Conservation (phyloP, 2,329 filamentous ascomycete species). For the Cryphonectria naterciae region DNA sequence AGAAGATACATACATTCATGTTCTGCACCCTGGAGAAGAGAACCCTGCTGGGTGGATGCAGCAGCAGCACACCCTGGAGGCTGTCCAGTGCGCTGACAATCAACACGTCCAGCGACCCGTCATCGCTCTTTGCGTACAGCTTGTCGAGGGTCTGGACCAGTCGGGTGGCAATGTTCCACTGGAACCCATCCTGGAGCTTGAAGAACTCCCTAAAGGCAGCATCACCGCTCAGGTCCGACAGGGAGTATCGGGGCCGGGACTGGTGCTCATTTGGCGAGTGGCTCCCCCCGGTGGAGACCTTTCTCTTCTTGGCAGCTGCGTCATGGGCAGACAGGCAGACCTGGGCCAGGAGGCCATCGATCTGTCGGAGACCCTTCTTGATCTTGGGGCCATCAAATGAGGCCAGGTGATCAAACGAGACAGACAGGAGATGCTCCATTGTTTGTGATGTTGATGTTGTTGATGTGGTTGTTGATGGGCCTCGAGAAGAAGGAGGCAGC, state of each 20-base stretch:
- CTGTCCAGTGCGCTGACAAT: constrained; percentile 88
- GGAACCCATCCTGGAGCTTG: constrained; percentile 93
- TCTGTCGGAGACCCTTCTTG: constrained; percentile 89
- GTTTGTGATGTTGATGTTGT: constrained; percentile 13
- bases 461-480: constrained; percentile 1
- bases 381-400: constrained; percentile 90
- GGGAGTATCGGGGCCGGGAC: constrained; percentile 31
- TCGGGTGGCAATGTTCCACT: constrained; percentile 93
- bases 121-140: constrained; percentile 79
- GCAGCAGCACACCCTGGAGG: constrained; percentile 82
- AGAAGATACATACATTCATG: constrained; percentile 73
- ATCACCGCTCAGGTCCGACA: constrained; percentile 75
- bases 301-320: constrained; percentile 38
- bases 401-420: constrained; percentile 95
- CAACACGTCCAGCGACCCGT: constrained; percentile 83
- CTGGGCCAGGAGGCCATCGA: constrained; percentile 90
- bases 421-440: constrained; percentile 91
- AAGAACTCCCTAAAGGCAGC: constrained; percentile 95
- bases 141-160: constrained; percentile 85
- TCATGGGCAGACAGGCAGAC: constrained; percentile 75
- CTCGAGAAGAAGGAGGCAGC: no score
- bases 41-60: constrained; percentile 87
- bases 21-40: constrained; percentile 88
- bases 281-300: constrained; percentile 35
- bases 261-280: not conserved